A percentile compares a stretch with the other conserved stretches of the same genome.
phyloP scores from a whole-genome alignment of 2,329 filamentous ascomycete species.

The Ambrosiella cleistominuta region DNA sequence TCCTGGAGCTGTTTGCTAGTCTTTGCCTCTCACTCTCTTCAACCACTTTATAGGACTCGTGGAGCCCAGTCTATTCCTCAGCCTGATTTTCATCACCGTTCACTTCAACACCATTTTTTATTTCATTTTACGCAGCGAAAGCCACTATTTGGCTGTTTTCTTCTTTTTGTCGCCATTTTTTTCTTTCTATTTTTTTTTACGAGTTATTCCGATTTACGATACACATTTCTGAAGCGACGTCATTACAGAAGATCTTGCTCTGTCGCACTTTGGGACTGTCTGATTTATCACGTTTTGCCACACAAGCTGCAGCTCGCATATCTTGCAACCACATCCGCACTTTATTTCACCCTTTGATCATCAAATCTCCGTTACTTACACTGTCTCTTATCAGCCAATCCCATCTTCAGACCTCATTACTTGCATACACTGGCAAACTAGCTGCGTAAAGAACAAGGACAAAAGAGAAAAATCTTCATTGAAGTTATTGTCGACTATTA shows the following conservation, averaged over 20 bases:
- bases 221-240: not conserved
- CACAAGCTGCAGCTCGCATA: not conserved
- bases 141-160: too few relatives aligned
- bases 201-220: not conserved
- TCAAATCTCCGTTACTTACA: not conserved
- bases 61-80: not conserved
- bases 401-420: not conserved
- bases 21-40: not conserved
- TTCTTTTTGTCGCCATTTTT: too few relatives aligned
- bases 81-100: not conserved
- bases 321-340: not conserved
- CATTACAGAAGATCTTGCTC: not conserved
- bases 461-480: too few relatives aligned
- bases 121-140: too few relatives aligned
- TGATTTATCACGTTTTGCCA: not conserved
- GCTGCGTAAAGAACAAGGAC: not conserved
- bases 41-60: not conserved
- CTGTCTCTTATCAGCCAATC: not conserved
- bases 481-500: not conserved
- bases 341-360: not conserved
- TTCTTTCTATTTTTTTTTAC: too few relatives aligned
- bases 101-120: not conserved
- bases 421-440: not conserved
- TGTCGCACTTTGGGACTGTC: not conserved
- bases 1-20: not conserved